Conservation (phyloP, 768 basidiomycete species). For the Imleria badia region DNA sequence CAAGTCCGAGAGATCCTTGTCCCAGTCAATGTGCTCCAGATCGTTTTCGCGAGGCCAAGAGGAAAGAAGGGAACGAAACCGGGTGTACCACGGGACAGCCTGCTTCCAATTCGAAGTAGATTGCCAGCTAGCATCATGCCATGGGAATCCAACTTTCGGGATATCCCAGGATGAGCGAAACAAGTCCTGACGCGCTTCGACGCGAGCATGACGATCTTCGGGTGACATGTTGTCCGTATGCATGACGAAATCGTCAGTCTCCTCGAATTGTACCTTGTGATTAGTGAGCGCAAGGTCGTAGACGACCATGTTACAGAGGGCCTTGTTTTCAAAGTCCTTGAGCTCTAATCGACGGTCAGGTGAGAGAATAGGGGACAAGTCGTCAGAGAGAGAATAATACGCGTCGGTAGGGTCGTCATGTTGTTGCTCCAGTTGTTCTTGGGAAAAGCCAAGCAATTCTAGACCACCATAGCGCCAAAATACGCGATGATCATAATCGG, state of each 20-base stretch:
- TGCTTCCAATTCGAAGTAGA: not conserved
- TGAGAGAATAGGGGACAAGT: not conserved
- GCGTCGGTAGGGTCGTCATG: not conserved
- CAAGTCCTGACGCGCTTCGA: not conserved
- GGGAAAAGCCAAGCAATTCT: not conserved
- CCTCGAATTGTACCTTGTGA: not conserved
- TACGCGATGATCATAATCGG: not conserved
- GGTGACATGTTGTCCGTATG: not conserved
- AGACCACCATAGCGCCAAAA: not conserved
- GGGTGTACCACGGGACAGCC: not conserved
- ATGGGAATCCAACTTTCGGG: not conserved
- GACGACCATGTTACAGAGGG: not conserved
- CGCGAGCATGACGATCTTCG: not conserved
- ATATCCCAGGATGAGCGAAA: not conserved
- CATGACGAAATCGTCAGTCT: not conserved
- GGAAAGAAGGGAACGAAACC: not conserved
- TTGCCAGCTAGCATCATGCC: not conserved
- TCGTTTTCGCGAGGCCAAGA: not conserved
- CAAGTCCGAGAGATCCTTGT: not conserved
- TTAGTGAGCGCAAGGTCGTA: not conserved
- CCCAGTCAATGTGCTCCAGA: not conserved
- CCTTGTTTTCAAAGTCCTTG: not conserved
- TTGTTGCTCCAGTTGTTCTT: not conserved
- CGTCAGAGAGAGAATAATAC: not conserved
- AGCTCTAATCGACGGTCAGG: not conserved